A percentile compares a stretch with the other conserved stretches of the same genome.
phyloP scores from a whole-genome alignment of 208 protist genomes.

The Leishmania martiniquensis region DNA sequence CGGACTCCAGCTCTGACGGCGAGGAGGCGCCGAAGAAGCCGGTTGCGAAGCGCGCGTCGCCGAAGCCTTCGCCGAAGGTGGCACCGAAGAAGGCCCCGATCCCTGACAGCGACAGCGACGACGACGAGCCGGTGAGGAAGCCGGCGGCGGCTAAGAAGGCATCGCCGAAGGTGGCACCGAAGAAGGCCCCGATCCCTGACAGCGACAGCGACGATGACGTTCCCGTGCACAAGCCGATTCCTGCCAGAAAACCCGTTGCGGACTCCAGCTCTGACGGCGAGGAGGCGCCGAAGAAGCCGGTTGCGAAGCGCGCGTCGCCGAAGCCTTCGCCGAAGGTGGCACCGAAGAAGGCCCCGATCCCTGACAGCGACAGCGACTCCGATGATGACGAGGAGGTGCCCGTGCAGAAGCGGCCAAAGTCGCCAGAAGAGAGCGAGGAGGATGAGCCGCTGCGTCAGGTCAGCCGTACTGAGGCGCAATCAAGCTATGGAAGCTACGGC shows the following conservation, averaged over 20 bases:
- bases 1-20: constrained; percentile 39
- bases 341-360: constrained; percentile 46
- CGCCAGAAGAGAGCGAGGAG: constrained; percentile 24
- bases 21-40: constrained; percentile 17
- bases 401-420: constrained; percentile 23
- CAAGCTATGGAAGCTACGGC: constrained; percentile 32
- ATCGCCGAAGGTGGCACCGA: constrained; percentile 26
- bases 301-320: constrained; percentile 16
- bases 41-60: constrained; percentile 6
- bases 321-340: constrained; percentile 42
- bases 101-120: constrained; percentile 41
- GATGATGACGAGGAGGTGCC: constrained; percentile 20
- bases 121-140: constrained; percentile 60
- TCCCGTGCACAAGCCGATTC: constrained; percentile 38
- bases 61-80: constrained; percentile 41
- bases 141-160: constrained; percentile 22
- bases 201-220: constrained; percentile 54
- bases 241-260: constrained; percentile 31
- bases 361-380: constrained; percentile 36
- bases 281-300: constrained; percentile 23
- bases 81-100: constrained; percentile 48
- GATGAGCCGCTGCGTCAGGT: constrained; percentile 48
- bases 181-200: constrained; percentile 55
- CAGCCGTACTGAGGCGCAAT: constrained; percentile 41
- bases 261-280: constrained; percentile 50